Percentiles rank a stretch among this genome's conserved stretches.
These are phyloP conservation scores for Hymenoscyphus salicellus DNA, from an alignment of 2,329 filamentous ascomycete species.

Conservation along the genomic window DNA sequence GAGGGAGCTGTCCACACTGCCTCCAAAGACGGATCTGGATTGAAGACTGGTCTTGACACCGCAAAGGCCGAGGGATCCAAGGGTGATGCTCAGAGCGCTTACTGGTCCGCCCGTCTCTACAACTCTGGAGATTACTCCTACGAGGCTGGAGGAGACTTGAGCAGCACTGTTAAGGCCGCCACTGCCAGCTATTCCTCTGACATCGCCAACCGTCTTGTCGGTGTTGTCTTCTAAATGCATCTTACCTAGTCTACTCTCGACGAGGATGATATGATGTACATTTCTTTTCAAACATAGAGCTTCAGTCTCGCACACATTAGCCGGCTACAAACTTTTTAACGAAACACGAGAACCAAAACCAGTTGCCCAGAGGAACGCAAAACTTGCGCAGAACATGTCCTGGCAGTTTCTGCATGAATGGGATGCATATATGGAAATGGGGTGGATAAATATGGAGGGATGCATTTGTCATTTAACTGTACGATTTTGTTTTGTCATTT, in stretches of 20 bases:
- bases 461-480: neutral
- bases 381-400: neutral
- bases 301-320: neutral
- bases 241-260: too few relatives aligned
- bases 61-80: conserved; percentile 10
- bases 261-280: neutral
- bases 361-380: neutral
- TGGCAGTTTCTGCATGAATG: neutral
- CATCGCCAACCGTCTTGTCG: conserved; percentile 13
- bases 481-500: neutral
- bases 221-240: neutral
- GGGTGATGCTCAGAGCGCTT: conserved; percentile 29
- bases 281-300: neutral
- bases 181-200: conserved; percentile 24
- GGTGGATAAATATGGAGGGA: neutral
- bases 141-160: conserved; percentile 30
- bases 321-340: neutral
- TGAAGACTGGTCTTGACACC: conserved; percentile 35
- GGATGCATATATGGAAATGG: neutral
- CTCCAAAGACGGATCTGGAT: conserved; percentile 35
- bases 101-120: conserved; percentile 39
- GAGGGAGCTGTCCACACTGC: conserved; percentile 38
- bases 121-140: conserved; percentile 38
- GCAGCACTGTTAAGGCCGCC: conserved; percentile 11
- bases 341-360: neutral